phyloP scores from a whole-genome alignment of 352 stramenopile species.

The Phytophthora citricola region DNA sequence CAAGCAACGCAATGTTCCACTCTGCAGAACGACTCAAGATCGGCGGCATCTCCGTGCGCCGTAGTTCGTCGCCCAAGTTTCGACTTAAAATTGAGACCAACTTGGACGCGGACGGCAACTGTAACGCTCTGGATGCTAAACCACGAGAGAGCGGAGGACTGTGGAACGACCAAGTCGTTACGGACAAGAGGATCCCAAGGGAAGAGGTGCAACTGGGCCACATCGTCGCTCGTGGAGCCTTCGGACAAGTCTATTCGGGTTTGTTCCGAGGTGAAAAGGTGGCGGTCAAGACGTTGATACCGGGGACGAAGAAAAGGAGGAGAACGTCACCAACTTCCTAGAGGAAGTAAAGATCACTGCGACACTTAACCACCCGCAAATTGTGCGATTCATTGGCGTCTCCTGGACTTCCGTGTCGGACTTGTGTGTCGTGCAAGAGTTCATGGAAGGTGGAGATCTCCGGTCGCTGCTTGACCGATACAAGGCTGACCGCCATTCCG shows the following conservation, averaged over 20 bases:
- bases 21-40: conserved; percentile 25
- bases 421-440: conserved; percentile 49
- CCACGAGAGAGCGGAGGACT: conserved; percentile 11
- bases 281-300: conserved; percentile 49
- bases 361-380: conserved; percentile 50
- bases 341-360: conserved; percentile 52
- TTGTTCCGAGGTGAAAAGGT: conserved; percentile 42
- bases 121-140: conserved; percentile 3
- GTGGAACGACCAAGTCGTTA: conserved; percentile 24
- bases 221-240: conserved; percentile 37
- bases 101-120: conserved; percentile 16
- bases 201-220: conserved; percentile 40
- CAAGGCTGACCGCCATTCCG: conserved; percentile 8
- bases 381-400: conserved; percentile 60
- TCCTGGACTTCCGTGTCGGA: conserved; percentile 47
- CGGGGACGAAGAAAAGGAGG: conserved; percentile 5
- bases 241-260: conserved; percentile 46
- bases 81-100: conserved; percentile 35
- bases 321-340: conserved; percentile 46
- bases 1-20: conserved; percentile 16
- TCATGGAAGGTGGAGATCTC: conserved; percentile 46
- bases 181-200: conserved; percentile 30
- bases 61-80: conserved; percentile 19
- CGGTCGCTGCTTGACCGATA: conserved; percentile 37
- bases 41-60: conserved; percentile 26